These are phyloP conservation scores for Yamadazyma triangularis DNA, from an alignment of 1,139 yeast genomes.

Conservation along the genomic window DNA sequence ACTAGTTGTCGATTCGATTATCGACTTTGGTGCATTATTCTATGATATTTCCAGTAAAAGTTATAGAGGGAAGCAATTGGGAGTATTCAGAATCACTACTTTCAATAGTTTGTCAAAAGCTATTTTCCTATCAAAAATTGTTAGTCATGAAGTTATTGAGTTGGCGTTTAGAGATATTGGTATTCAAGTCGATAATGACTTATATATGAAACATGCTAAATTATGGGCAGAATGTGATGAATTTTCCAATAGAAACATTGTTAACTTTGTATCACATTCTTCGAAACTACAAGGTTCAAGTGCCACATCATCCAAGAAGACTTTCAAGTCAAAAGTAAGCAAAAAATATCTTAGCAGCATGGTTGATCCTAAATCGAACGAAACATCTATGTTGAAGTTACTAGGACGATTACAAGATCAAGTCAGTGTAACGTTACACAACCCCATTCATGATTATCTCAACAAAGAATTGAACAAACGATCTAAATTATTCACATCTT, in stretches of 20 bases:
- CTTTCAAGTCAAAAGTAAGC: slow-evolving; percentile 42
- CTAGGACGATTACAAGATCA: slow-evolving; percentile 49
- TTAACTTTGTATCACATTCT: slow-evolving; percentile 31
- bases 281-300: slow-evolving; percentile 29
- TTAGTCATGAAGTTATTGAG: slow-evolving; percentile 59
- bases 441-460: slow-evolving; percentile 72
- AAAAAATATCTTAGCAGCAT: slow-evolving; percentile 43
- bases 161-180: slow-evolving; percentile 54
- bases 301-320: slow-evolving; percentile 27
- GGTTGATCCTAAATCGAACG: slow-evolving; percentile 39
- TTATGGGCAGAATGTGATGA: slow-evolving; percentile 62
- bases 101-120: slow-evolving; percentile 65
- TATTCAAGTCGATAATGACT: slow-evolving; percentile 30
- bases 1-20: slow-evolving; percentile 42
- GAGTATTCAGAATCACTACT: slow-evolving; percentile 62
- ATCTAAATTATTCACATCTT: slow-evolving; percentile 45
- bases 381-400: slow-evolving; percentile 44
- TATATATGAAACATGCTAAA: slow-evolving; percentile 48
- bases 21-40: slow-evolving; percentile 63
- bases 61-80: slow-evolving; percentile 63
- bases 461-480: slow-evolving; percentile 48
- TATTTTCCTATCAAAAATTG: slow-evolving; percentile 52
- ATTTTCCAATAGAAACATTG: slow-evolving; percentile 40
- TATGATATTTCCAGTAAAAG: slow-evolving; percentile 45
- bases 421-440: slow-evolving; percentile 45